Evolutionary conservation across 2,329 filamentous ascomycete genomes (phyloP).

Genomic region (Trichoderma breve): DNA sequence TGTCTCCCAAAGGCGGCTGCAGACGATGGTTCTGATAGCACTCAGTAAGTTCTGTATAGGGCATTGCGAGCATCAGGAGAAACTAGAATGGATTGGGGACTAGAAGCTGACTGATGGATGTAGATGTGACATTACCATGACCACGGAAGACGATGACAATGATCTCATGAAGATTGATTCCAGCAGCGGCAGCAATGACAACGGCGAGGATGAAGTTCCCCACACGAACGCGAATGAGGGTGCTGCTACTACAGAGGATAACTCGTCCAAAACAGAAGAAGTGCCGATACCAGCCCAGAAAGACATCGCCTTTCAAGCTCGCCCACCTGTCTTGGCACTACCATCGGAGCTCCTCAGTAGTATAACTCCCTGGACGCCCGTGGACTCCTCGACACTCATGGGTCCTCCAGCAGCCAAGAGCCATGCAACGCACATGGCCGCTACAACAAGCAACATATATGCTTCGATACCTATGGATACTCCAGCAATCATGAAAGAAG

Average conservation of each 20-base stretch:
- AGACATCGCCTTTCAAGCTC: background rate
- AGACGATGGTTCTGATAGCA: too few relatives aligned
- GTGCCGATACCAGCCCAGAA: background rate
- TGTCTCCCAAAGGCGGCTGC: background rate
- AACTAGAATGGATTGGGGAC: background rate
- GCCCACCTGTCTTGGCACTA: background rate
- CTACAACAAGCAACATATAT: background rate
- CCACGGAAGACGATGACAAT: background rate
- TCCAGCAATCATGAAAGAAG: background rate
- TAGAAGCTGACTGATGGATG: background rate
- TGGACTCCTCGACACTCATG: background rate
- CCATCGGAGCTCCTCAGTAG: background rate
- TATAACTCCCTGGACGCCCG: background rate
- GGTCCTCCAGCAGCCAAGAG: background rate
- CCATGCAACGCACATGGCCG: background rate
- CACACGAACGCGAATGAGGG: background rate
- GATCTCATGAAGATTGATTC: background rate
- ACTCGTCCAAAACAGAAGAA: background rate
- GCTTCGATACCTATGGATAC: fast-evolving
- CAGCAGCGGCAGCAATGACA: background rate
- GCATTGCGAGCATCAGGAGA: background rate
- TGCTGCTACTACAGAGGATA: background rate
- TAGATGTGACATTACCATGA: background rate
- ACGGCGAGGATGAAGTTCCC: background rate
- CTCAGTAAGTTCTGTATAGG: background rate